A percentile compares a stretch with the other conserved stretches of the same genome.
Evolutionary conservation across 2,329 filamentous ascomycete genomes (phyloP).

Genomic region (Cytospora paraplurivora): DNA sequence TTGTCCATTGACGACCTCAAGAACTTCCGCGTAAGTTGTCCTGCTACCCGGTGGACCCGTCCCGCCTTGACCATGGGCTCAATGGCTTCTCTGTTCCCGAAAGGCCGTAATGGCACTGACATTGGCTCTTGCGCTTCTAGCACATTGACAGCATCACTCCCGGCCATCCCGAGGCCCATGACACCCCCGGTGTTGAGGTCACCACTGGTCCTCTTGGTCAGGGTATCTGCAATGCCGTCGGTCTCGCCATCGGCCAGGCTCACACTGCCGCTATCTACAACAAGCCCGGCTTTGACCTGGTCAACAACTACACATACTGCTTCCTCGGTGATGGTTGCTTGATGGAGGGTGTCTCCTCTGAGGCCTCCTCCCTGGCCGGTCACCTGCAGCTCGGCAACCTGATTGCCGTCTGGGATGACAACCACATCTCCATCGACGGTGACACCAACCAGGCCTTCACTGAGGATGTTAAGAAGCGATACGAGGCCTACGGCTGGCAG

Average conservation of each 20-base stretch:
- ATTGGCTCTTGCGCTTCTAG: constrained; percentile 36
- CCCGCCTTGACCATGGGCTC: neutral
- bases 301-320: constrained; percentile 95
- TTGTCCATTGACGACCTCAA: constrained; percentile 90
- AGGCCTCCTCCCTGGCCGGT: constrained; percentile 89
- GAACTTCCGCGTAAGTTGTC: constrained; percentile 81
- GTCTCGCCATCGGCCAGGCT: constrained; percentile 94
- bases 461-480: constrained; percentile 92
- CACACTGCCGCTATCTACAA: constrained; percentile 93
- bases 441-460: constrained; percentile 96
- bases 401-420: constrained; percentile 97
- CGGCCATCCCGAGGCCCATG: constrained; percentile 94
- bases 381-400: constrained; percentile 98
- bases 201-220: constrained; percentile 97
- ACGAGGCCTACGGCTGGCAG: constrained; percentile 98
- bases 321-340: constrained; percentile 98
- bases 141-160: constrained; percentile 75
- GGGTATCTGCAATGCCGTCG: constrained; percentile 95
- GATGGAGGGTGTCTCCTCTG: constrained; percentile 95
- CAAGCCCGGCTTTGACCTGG: constrained; percentile 87
- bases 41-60: neutral
- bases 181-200: constrained; percentile 95
- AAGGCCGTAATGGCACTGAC: neutral
- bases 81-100: neutral
- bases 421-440: constrained; percentile 94